Evolutionary conservation across 345 rosid species (phyloP), one percentile per base, ranked within the genome.

Genomic region (Ailanthus altissimus): DNA sequence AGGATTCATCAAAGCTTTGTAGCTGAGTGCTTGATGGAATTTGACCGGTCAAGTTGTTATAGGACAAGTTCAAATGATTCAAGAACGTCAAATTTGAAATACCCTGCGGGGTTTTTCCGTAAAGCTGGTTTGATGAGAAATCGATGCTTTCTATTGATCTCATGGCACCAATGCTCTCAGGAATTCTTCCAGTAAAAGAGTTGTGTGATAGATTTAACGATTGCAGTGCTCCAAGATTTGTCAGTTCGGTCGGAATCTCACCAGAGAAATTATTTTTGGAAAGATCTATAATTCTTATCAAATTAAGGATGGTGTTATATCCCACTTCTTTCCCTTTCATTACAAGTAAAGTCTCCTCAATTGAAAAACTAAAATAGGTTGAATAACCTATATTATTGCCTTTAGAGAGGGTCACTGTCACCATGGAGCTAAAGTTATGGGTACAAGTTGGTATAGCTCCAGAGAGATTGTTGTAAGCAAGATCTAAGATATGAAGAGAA

Each of bases 131-230:
- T 6, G 8, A 5, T 7, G 79, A 81, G 0, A 78, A 45, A 47
- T 81, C 84, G 13, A 78, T 25, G 0, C 28, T 11, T 16, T 67
- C 63, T 6, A 83, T 3, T 20, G n/a, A 26, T 5, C 10, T 4
- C 73, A 82, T 79, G 2, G 21, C 67, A 14, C 81, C 81, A 0
- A 77, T 40, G 54, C 43, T 1, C 16, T 65, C 23, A 65, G 75
- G 66, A 42, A 72, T 58, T 16, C 6, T 57, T 23, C 66, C 66
- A 0, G 1, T 14, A 6, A 72, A 45, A 1, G 0, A 0, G 56
- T 83, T 83, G 2, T 70, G 40, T 0, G 69, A 83, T 66, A 80
- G 14, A 56, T 77, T 80, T 28, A 77, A 38, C 5, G 77, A 80
- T 3, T 2, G 46, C 16, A 79, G 43, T 9, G 21, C 65, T 54